These are phyloP conservation scores for Oxyria digyna DNA, from an alignment of 148 eudicot genomes.

Conservation along the genomic window DNA sequence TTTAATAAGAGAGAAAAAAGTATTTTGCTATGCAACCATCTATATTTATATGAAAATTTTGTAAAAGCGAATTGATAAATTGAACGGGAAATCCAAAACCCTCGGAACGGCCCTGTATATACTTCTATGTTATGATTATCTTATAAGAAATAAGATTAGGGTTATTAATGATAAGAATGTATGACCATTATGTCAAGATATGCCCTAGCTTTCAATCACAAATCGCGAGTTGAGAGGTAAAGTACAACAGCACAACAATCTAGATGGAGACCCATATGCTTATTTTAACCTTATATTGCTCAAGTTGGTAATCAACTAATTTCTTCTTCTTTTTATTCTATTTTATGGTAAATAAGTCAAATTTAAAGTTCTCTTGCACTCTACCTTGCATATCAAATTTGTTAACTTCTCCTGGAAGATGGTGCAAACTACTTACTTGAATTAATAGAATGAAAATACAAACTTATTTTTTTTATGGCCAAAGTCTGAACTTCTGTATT, in stretches of 20 bases:
- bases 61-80: no score
- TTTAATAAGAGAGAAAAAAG: no score
- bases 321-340: background rate
- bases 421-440: no score
- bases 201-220: conserved; percentile 4
- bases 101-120: no score
- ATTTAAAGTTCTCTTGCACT: background rate
- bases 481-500: no score
- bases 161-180: conserved; percentile 5
- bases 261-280: background rate
- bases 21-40: no score
- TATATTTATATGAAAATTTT: no score
- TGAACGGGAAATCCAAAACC: no score
- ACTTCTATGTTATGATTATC: conserved; percentile 4
- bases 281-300: background rate
- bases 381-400: background rate
- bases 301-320: conserved; percentile 4
- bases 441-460: no score
- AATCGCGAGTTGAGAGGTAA: conserved; percentile 6
- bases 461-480: no score
- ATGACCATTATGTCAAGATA: conserved; percentile 7
- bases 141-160: conserved; percentile 2
- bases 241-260: conserved; percentile 9
- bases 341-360: background rate
- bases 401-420: no score